Evolutionary conservation across 2,329 filamentous ascomycete species (phyloP), one percentile per base, ranked within the genome.

Genomic region (Coniella lustricola): DNA sequence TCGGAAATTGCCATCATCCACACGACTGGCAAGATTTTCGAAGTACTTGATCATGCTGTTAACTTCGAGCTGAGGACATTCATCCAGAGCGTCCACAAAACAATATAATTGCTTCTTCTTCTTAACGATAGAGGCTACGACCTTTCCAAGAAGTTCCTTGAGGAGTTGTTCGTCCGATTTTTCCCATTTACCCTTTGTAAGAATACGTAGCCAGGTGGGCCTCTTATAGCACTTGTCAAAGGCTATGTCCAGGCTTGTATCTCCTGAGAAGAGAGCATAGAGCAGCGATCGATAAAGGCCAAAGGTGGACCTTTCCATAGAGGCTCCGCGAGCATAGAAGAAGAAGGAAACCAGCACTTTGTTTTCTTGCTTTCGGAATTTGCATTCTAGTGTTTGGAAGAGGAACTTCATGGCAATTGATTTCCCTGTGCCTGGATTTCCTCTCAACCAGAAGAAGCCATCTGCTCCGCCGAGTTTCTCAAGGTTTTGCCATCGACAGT

Each of bases 241-340:
- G 0, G 67, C 53, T 0, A 50, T 14, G 44, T 67, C 64, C 0
- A 75, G 57, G 0, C 67, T 59, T 0, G 64, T 59, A 1, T 60
- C 49, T 1, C 58, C 53, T 0, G 62, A 20, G 0, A 80, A 57
- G 0, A 80, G 57, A 34, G 80, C 73, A 1, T 62, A 52, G 0
- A 80, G 47, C 0, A 81, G 46, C 0, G 73, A 74, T 3, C 75
- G 65, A 52, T 76, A 78, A 59, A 81, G 67, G 0, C 77, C 76
- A 0, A 60, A 21, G 0, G 65, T 62, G 0, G 73, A 68, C 45
- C 63, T 74, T 39, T 80, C 72, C 8, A 74, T 56, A 4, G 59
- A 29, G 0, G 62, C 59, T 0, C 72, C 73, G 46, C 69, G 59
- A 0, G 71, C 71, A 47, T 75, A 70, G 62, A 76, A 76, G 58